Conservation (phyloP, 1,284 basidiomycete genomes). For the Puccinia horiana region DNA sequence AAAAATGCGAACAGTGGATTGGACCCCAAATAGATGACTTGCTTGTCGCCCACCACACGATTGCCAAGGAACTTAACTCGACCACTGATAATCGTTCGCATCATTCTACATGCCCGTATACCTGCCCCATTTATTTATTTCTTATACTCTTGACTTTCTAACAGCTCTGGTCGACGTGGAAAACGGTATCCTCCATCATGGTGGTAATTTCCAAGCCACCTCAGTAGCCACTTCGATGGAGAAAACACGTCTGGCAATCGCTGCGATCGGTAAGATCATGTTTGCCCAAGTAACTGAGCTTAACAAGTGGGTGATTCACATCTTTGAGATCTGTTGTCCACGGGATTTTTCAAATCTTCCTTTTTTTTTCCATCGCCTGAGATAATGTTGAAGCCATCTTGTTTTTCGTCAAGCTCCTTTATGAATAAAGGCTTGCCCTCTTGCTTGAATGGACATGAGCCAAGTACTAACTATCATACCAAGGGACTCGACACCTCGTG, state of each 20-base stretch:
- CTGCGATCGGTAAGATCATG: conserved; percentile 78
- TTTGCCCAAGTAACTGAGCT: conserved; percentile 83
- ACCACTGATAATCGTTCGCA: conserved; percentile 64
- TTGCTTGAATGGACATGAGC: conserved; percentile 74
- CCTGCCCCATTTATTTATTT: too few relatives aligned
- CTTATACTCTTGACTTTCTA: too few relatives aligned
- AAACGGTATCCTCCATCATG: conserved; percentile 71
- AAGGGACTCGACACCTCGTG: conserved; percentile 83
- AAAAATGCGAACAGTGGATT: conserved; percentile 63
- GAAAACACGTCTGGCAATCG: conserved; percentile 75
- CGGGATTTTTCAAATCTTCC: too few relatives aligned
- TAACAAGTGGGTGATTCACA: conserved; percentile 62
- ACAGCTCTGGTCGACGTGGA: conserved; percentile 73
- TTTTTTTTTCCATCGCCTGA: neutral
- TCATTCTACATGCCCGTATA: too few relatives aligned
- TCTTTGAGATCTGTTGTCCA: neutral
- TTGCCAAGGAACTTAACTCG: conserved; percentile 79
- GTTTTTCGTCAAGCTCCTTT: conserved; percentile 59
- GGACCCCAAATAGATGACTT: conserved; percentile 84
- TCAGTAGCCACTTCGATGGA: conserved; percentile 84
- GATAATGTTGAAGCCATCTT: too few relatives aligned
- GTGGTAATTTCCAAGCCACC: conserved; percentile 86
- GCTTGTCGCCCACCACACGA: conserved; percentile 66
- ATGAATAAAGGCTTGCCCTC: conserved; percentile 82
- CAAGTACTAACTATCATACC: conserved; percentile 52